Evolutionary conservation across 2,329 filamentous ascomycete species (phyloP).

Genomic region (Venturia nashicola): DNA sequence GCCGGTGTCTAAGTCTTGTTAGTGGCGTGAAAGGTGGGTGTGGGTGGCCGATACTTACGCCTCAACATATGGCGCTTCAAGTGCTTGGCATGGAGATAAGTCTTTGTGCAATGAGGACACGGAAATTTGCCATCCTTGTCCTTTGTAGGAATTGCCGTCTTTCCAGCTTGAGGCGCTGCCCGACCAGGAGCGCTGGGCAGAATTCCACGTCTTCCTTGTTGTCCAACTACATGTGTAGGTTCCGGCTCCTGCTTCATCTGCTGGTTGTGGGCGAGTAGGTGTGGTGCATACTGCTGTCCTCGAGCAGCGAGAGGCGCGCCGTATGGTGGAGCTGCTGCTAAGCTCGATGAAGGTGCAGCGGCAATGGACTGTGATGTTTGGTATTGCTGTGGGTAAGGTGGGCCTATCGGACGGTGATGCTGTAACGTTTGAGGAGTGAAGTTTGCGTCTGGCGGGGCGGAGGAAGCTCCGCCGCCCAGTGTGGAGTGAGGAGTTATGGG

Average conservation of each 20-base stretch:
- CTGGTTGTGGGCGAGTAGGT: background rate
- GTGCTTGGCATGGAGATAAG: constrained; percentile 94
- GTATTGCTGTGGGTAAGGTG: background rate
- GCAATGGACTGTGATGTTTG: background rate
- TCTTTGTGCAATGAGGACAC: constrained; percentile 96
- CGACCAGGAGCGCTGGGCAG: constrained; percentile 81
- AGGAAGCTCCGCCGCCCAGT: background rate
- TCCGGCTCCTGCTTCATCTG: constrained; percentile 30
- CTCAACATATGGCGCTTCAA: constrained; percentile 89
- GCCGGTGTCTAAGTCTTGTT: constrained; percentile 63
- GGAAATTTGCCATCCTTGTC: constrained; percentile 97
- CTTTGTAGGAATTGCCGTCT: constrained; percentile 82
- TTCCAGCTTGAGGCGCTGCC: constrained; percentile 65
- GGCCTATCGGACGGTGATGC: background rate
- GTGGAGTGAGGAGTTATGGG: constrained; percentile 8
- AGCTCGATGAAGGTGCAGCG: constrained; percentile 2
- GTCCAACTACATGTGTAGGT: constrained; percentile 86
- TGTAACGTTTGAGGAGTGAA: background rate
- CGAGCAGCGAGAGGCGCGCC: background rate
- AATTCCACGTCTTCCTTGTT: constrained; percentile 83
- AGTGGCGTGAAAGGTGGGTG: constrained; percentile 16
- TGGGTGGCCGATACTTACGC: constrained; percentile 54
- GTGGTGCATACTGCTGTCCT: background rate
- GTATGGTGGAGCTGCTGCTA: background rate
- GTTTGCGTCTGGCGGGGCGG: constrained; percentile 3